phyloP scores from a whole-genome alignment of 495 filamentous ascomycete species.

The Pseudevernia furfuracea region DNA sequence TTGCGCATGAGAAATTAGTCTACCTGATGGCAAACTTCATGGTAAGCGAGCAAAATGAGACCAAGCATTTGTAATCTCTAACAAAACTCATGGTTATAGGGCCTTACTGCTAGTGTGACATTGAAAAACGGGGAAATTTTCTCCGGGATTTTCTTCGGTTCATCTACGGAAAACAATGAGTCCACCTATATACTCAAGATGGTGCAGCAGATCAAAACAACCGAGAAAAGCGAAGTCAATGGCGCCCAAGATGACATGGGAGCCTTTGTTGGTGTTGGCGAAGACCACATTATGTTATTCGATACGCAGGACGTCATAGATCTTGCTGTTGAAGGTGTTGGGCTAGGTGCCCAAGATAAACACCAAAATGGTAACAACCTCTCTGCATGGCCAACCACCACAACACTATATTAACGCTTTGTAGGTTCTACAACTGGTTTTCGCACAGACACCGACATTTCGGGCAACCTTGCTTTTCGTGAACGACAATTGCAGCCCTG shows the following conservation, averaged over 20 bases:
- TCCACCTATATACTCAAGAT: slow-evolving; percentile 69
- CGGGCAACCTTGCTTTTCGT: slow-evolving; percentile 56
- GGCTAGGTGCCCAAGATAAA: slow-evolving; percentile 45
- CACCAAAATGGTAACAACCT: slow-evolving; percentile 60
- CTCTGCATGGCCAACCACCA: background rate
- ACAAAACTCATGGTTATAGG: slow-evolving; percentile 39
- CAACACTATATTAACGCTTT: slow-evolving; percentile 7
- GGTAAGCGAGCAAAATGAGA: slow-evolving; percentile 38
- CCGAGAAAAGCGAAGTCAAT: slow-evolving; percentile 46
- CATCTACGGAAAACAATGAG: slow-evolving; percentile 49
- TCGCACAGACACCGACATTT: slow-evolving; percentile 84
- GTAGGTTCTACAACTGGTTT: slow-evolving; percentile 53
- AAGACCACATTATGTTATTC: slow-evolving; percentile 68
- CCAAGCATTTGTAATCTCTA: background rate
- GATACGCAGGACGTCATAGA: slow-evolving; percentile 70
- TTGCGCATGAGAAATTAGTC: slow-evolving; percentile 57
- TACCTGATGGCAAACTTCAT: slow-evolving; percentile 56
- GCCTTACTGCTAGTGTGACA: slow-evolving; percentile 57
- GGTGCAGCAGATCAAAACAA: slow-evolving; percentile 58
- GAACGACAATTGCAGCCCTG: slow-evolving; percentile 79
- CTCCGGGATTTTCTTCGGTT: slow-evolving; percentile 61
- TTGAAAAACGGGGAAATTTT: slow-evolving; percentile 65
- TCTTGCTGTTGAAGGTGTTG: slow-evolving; percentile 52
- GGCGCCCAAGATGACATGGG: slow-evolving; percentile 43
- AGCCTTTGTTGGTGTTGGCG: slow-evolving; percentile 53